Evolutionary conservation across 139 green algal genomes (phyloP).

Genomic region (Trebouxia sp.): DNA sequence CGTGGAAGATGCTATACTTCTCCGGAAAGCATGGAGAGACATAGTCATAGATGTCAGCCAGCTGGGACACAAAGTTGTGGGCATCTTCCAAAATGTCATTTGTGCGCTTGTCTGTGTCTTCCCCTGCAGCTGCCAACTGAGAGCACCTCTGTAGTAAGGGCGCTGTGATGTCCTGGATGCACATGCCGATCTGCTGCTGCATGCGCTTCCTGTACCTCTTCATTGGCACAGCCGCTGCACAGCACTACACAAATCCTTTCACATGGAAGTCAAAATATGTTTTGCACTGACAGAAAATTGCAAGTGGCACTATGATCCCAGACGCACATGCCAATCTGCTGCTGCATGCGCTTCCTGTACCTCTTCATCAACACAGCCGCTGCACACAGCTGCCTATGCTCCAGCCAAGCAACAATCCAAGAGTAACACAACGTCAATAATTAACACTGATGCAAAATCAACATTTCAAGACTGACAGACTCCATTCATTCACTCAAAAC

Average conservation of each 20-base stretch:
- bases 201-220: slow-evolving; percentile 54
- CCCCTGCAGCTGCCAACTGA: slow-evolving; percentile 39
- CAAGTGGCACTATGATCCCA: slow-evolving; percentile 49
- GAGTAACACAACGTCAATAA: no score
- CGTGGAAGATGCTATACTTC: slow-evolving; percentile 75
- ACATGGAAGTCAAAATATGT: no score
- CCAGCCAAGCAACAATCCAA: no score
- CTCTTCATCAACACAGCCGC: slow-evolving; percentile 43
- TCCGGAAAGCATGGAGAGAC: slow-evolving; percentile 83
- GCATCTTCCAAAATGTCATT: slow-evolving; percentile 58
- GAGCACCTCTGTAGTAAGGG: slow-evolving; percentile 55
- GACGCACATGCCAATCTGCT: slow-evolving; percentile 53
- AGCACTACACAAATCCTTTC: no score
- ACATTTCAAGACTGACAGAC: no score
- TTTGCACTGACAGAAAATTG: no score
- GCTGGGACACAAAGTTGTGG: slow-evolving; percentile 42
- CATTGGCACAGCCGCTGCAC: slow-evolving; percentile 31
- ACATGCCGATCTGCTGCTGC: slow-evolving; percentile 53
- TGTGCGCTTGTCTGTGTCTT: slow-evolving; percentile 45
- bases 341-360: slow-evolving; percentile 48
- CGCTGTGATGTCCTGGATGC: slow-evolving; percentile 50
- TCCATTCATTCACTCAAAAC: no score
- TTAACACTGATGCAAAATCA: no score
- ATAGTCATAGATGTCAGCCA: slow-evolving; percentile 69
- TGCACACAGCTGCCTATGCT: no score